Conservation (phyloP, 345 rosid genomes). For the Alliaria petiolata region DNA sequence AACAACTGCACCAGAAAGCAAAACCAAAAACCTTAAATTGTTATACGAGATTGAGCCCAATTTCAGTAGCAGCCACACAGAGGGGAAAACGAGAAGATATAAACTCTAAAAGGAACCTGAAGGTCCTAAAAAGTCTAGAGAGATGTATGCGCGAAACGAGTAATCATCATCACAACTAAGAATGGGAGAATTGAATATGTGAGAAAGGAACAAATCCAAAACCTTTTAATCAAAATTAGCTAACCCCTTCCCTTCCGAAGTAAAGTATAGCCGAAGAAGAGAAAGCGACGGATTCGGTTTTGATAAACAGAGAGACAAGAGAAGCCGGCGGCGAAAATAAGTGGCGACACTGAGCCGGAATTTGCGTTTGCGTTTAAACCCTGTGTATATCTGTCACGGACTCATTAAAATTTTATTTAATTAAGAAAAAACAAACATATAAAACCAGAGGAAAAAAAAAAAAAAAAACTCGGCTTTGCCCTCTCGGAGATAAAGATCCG, state of each 20-base stretch:
- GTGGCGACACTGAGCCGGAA: background rate
- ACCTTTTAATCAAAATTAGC: conserved; percentile 7
- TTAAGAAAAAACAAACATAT: too few relatives aligned
- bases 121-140: background rate
- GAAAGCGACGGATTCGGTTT: background rate
- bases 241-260: background rate
- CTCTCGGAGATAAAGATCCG: conserved; percentile 29
- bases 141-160: background rate
- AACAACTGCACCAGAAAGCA: background rate
- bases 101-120: background rate
- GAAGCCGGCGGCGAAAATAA: conserved; percentile 20
- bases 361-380: conserved; percentile 22
- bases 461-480: background rate
- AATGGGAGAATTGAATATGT: background rate
- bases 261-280: background rate
- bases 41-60: background rate
- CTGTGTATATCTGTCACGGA: background rate
- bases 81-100: background rate
- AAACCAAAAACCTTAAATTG: background rate
- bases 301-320: background rate
- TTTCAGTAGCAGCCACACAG: background rate
- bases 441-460: background rate
- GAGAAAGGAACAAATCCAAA: background rate
- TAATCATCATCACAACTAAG: background rate
- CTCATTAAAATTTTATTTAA: background rate